phyloP scores from a whole-genome alignment of 164 flowering plant genomes.

The Cinnamomum micranthum region DNA sequence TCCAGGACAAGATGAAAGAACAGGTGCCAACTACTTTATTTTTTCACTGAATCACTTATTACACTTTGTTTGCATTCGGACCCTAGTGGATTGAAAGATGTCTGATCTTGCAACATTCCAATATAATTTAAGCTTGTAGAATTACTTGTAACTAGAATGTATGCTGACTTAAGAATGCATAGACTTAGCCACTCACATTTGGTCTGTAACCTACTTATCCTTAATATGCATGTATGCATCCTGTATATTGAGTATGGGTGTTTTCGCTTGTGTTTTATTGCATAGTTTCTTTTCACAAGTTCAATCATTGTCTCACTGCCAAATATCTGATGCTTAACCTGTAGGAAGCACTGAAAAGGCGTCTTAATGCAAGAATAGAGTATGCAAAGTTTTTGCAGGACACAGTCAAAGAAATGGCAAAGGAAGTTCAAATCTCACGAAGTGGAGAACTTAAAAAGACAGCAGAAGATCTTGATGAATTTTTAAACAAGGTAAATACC shows the following conservation, averaged over 20 bases:
- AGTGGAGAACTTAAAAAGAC: constrained; percentile 89
- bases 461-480: constrained; percentile 92
- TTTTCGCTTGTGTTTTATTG: background rate
- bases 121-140: background rate
- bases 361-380: constrained; percentile 81
- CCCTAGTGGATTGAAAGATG: background rate
- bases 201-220: too few relatives aligned
- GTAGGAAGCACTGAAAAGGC: constrained; percentile 90
- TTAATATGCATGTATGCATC: too few relatives aligned
- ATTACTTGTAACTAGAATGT: background rate
- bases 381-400: constrained; percentile 97
- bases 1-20: constrained; percentile 96
- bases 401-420: constrained; percentile 97
- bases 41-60: background rate
- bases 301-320: background rate
- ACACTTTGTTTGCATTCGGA: background rate
- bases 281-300: too few relatives aligned
- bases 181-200: too few relatives aligned
- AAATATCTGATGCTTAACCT: constrained; percentile 17
- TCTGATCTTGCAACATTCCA: background rate
- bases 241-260: background rate
- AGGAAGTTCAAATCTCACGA: constrained; percentile 78
- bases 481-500: constrained; percentile 57
- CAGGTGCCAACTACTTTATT: constrained; percentile 47
- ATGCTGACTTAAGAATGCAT: too few relatives aligned